Evolutionary conservation across 352 stramenopile genomes (phyloP).

Genomic region (Blastocystis sp.): DNA sequence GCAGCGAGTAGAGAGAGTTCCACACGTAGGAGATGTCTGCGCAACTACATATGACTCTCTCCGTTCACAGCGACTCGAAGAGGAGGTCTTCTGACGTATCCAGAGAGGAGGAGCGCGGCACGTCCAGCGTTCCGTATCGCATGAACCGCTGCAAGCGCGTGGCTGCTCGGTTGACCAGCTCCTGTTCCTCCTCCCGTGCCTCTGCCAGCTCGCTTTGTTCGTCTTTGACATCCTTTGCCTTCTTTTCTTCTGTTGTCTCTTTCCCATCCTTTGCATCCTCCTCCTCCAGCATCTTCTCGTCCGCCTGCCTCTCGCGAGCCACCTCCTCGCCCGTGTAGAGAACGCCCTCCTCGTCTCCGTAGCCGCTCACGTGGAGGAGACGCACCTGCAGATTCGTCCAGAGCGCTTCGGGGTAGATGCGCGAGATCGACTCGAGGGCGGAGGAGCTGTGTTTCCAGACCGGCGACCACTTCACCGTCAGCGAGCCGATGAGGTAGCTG

Average conservation of each 20-base stretch:
- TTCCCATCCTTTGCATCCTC: not conserved
- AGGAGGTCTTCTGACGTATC: not conserved
- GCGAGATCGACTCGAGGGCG: not conserved
- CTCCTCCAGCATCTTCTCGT: too few species aligned
- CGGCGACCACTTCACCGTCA: constrained; percentile 18
- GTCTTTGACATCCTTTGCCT: not conserved
- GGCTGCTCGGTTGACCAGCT: not conserved
- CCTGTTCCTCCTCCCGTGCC: not conserved
- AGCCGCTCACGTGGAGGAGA: not conserved
- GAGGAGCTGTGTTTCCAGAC: not conserved
- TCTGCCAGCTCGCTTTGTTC: not conserved
- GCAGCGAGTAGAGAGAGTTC: not conserved
- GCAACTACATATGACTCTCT: not conserved
- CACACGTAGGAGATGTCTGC: not conserved
- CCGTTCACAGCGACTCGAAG: not conserved
- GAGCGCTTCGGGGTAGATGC: not conserved
- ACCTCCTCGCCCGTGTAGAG: not conserved
- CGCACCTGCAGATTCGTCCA: not conserved
- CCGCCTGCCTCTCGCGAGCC: not conserved
- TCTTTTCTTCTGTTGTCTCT: not conserved
- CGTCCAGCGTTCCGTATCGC: not conserved
- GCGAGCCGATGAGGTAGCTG: not conserved
- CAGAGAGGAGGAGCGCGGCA: not conserved
- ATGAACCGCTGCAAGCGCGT: not conserved
- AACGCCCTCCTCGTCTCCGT: not conserved